Evolutionary conservation across 208 protist species (phyloP).

Genomic region (Leishmania braziliensis): DNA sequence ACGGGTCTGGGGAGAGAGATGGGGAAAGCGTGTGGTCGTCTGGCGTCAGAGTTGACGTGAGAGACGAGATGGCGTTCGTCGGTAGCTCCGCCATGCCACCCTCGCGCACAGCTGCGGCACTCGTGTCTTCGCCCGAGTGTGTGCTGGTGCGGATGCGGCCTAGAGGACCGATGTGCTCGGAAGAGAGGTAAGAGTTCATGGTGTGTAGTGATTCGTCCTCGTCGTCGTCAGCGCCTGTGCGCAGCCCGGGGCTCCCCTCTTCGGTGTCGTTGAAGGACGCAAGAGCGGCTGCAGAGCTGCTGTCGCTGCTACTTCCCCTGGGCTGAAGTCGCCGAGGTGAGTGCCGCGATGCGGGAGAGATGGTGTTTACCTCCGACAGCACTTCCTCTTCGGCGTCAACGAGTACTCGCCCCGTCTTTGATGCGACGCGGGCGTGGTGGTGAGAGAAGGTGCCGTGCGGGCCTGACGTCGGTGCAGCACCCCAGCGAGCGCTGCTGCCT

Average conservation of each 20-base stretch:
- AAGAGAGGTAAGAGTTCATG: constrained; percentile 28
- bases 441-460: not conserved
- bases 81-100: constrained; percentile 10
- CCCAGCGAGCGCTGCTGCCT: not conserved
- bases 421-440: constrained; percentile 25
- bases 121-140: not conserved
- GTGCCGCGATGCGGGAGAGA: constrained; percentile 1
- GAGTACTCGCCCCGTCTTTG: constrained; percentile 35
- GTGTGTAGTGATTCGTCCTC: constrained; percentile 26
- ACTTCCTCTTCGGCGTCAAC: constrained; percentile 39
- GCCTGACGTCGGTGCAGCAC: not conserved
- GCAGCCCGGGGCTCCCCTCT: not conserved
- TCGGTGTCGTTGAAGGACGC: constrained; percentile 11
- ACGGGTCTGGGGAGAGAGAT: constrained; percentile 1
- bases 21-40: not conserved
- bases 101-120: not conserved
- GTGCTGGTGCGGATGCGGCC: not conserved
- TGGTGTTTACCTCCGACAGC: constrained; percentile 26
- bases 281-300: not conserved
- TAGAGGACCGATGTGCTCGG: not conserved
- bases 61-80: constrained; percentile 9
- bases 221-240: not conserved
- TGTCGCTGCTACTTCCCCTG: not conserved
- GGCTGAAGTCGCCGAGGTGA: not conserved
- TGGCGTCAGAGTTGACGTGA: constrained; percentile 3